These are phyloP conservation scores for Aschersonia sp. DNA, from an alignment of 2,329 filamentous ascomycete species.

Conservation along the genomic window DNA sequence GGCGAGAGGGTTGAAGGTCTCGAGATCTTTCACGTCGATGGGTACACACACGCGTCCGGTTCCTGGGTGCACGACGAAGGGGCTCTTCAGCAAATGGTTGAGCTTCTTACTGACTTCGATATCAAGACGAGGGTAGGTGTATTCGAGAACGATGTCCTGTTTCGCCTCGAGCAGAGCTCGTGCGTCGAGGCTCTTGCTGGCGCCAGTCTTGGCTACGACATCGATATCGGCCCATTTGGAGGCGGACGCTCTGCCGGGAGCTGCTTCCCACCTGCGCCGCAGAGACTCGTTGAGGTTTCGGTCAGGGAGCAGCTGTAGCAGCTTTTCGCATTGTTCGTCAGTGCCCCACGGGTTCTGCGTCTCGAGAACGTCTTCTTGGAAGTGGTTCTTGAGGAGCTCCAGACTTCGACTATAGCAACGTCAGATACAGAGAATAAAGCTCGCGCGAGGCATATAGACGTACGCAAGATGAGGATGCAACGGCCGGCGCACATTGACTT, in stretches of 20 bases:
- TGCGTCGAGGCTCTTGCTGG: constrained; percentile 56
- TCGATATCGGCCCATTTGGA: constrained; percentile 95
- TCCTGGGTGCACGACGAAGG: constrained; percentile 90
- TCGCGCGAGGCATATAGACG: constrained; percentile 11
- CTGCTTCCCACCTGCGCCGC: constrained; percentile 80
- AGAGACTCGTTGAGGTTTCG: constrained; percentile 62
- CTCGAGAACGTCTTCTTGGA: constrained; percentile 66
- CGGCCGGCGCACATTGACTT: constrained; percentile 70
- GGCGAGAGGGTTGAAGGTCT: constrained; percentile 70
- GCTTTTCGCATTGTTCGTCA: constrained; percentile 55
- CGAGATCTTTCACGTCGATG: constrained; percentile 60
- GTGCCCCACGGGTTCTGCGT: constrained; percentile 77
- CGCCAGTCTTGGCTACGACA: constrained; percentile 61
- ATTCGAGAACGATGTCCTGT: constrained; percentile 91
- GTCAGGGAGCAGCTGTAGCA: constrained; percentile 79
- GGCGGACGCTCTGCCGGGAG: constrained; percentile 59
- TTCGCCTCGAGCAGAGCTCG: constrained; percentile 73
- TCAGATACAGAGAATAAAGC: constrained; percentile 3
- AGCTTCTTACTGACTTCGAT: constrained; percentile 95
- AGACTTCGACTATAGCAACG: constrained; percentile 52
- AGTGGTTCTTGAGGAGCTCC: constrained; percentile 70
- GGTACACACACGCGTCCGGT: constrained; percentile 93
- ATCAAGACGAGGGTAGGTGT: constrained; percentile 94
- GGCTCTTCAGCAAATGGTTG: constrained; percentile 94
- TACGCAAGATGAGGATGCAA: constrained; percentile 78